Evolutionary conservation across 768 basidiomycete species (phyloP).

Genomic region (Tylopilus plumbeoviolaceoides): DNA sequence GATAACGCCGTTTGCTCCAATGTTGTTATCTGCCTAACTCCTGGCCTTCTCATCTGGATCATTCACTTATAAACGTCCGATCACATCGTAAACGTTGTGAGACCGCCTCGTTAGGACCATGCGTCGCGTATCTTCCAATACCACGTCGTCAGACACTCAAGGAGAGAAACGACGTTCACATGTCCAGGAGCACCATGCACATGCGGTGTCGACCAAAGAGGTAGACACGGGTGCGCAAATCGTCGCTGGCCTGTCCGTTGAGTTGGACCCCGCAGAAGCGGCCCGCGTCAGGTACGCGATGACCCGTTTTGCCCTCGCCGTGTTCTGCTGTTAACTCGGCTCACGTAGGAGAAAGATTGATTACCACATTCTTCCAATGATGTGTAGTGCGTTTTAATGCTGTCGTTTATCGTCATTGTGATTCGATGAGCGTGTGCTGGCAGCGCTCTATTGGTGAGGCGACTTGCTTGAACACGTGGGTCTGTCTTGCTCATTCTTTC

Average conservation of each 20-base stretch:
- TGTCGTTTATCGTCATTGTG: neutral
- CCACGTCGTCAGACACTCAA: constrained; percentile 8
- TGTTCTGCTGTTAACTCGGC: neutral
- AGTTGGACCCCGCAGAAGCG: constrained; percentile 51
- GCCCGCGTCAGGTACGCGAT: constrained; percentile 44
- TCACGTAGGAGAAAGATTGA: constrained; percentile 55
- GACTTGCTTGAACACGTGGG: neutral
- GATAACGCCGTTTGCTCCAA: neutral
- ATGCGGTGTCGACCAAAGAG: constrained; percentile 37
- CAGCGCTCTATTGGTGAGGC: constrained; percentile 53
- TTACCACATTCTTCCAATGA: constrained; percentile 61
- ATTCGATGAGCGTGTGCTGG: neutral
- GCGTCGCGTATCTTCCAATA: constrained; percentile 4
- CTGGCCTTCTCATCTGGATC: neutral
- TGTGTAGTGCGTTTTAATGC: constrained; percentile 51
- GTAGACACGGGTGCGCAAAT: constrained; percentile 63
- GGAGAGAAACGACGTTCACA: constrained; percentile 8
- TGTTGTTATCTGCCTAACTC: neutral
- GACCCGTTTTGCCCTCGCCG: neutral
- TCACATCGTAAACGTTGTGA: neutral
- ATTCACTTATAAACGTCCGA: constrained; percentile 4
- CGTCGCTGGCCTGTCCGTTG: constrained; percentile 39
- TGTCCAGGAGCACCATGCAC: constrained; percentile 15
- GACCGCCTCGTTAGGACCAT: neutral
- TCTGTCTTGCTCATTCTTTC: neutral